phyloP scores from a whole-genome alignment of 2,329 filamentous ascomycete genomes.

The Rhytidhysteron rufulum region DNA sequence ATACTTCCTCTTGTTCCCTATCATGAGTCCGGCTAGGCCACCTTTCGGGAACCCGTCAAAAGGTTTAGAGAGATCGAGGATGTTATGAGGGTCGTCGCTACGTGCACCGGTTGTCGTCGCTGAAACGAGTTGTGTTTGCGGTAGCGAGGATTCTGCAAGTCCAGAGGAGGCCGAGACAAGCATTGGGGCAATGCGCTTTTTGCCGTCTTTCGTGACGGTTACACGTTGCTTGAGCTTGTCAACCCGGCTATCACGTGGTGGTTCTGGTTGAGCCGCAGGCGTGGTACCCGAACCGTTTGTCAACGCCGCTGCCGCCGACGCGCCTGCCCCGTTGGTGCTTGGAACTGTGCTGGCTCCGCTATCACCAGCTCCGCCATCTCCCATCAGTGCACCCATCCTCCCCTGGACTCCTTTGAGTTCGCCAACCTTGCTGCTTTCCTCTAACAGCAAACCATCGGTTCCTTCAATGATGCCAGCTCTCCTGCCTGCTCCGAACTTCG shows the following conservation, averaged over 20 bases:
- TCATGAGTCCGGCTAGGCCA: conserved; percentile 76
- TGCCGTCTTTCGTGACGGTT: conserved; percentile 93
- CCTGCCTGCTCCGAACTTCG: conserved; percentile 85
- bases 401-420: conserved; percentile 88
- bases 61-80: conserved; percentile 87
- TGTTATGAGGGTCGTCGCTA: conserved; percentile 72
- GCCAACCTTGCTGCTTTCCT: conserved; percentile 87
- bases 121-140: conserved; percentile 82
- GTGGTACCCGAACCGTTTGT: conserved; percentile 47
- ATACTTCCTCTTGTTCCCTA: conserved; percentile 90
- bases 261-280: conserved; percentile 29
- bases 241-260: conserved; percentile 52
- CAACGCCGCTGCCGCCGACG: conserved; percentile 20
- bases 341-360: conserved; percentile 44
- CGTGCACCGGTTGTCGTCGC: conserved; percentile 61
- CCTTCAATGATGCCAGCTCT: conserved; percentile 92
- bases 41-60: conserved; percentile 91
- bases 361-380: conserved; percentile 61
- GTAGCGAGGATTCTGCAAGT: conserved; percentile 80
- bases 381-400: conserved; percentile 98
- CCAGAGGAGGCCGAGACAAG: conserved; percentile 82
- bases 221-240: conserved; percentile 83
- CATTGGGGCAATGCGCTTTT: conserved; percentile 89
- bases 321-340: conserved; percentile 48
- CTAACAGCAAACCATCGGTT: conserved; percentile 79